Conservation (phyloP, 768 basidiomycete genomes). For the Mycena epipterygia region DNA sequence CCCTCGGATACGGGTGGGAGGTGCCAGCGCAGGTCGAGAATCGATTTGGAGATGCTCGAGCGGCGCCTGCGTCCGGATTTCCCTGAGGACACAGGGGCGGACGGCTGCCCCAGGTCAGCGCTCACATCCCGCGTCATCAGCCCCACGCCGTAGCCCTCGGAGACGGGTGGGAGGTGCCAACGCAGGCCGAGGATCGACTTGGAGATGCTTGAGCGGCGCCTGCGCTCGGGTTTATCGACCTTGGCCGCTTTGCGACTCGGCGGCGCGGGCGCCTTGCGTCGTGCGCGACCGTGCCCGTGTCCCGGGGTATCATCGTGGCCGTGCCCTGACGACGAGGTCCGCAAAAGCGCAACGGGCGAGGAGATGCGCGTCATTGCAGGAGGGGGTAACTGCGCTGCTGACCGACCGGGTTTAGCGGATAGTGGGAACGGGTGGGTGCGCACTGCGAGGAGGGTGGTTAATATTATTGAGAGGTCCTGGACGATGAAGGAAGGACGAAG, state of each 20-base stretch:
- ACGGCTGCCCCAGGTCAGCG: not conserved
- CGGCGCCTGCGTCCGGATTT: not conserved
- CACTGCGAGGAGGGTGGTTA: not conserved
- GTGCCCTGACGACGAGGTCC: not conserved
- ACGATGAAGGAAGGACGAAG: not conserved
- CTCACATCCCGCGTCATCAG: slow-evolving; percentile 20
- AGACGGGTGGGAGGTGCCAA: slow-evolving; percentile 26
- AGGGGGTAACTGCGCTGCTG: not conserved
- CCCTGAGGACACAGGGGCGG: too few species aligned
- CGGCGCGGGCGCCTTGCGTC: not conserved
- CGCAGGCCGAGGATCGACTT: slow-evolving; percentile 5
- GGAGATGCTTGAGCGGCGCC: slow-evolving; percentile 19
- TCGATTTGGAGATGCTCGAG: not conserved
- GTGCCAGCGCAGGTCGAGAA: too few species aligned
- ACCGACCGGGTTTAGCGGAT: slow-evolving; percentile 4
- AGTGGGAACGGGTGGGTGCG: slow-evolving; percentile 23
- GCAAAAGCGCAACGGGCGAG: not conserved
- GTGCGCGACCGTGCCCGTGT: not conserved
- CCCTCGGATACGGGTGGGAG: not conserved
- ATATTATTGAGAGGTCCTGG: not conserved
- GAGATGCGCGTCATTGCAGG: not conserved
- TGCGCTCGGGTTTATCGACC: not conserved
- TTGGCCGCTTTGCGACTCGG: not conserved
- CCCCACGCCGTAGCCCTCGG: slow-evolving; percentile 27
- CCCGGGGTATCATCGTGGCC: not conserved